Evolutionary conservation across 345 rosid genomes (phyloP), one percentile per base, ranked within the genome.

Genomic region (Firmiana major): DNA sequence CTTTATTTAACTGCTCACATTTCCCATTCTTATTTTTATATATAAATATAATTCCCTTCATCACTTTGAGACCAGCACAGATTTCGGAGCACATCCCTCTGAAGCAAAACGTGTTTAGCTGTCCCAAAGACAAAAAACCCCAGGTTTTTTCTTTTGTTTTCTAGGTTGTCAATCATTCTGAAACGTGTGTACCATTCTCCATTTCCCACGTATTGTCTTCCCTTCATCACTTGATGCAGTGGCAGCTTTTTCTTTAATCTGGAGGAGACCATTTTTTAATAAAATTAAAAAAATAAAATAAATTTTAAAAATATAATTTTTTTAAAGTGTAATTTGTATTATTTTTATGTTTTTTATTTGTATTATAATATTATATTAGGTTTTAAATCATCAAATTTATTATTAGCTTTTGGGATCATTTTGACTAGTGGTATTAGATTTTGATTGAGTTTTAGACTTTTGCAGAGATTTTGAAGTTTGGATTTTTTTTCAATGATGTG

Each of bases 41-140:
- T 22, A 31, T 1, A 28, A 0, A n/a, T n/a, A n/a, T n/a, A n/a
- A n/a, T n/a, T 64, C 11, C 19, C 24, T 42, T 67, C 36, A 46
- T 26, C 13, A 24, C 24, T 1, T 55, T 64, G 64, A 13, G 11
- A 38, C 63, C 34, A 31, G 3, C 34, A 3, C 34, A 31, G 34
- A 31, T 31, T 31, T 31, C 3, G 34, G 34, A 31, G 34, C 34
- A 31, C 3, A 31, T 31, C 34, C 3, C 34, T 31, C 3, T 31
- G 34, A 31, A 31, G 3, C 34, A 24, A 57, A 72, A 55, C 75
- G 49, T 55, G 75, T 73, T 57, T 53, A 57, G 49, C 13, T 73
- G 75, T 73, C 75, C 24, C 26, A 19, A 9, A 48, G 3, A 3
- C 0, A 22, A 21, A 21, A 8, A n/a, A 55, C 8, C 22, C 4